These are phyloP conservation scores for Fraxinus sp. DNA, from an alignment of 305 asterid genomes.

Conservation along the genomic window DNA sequence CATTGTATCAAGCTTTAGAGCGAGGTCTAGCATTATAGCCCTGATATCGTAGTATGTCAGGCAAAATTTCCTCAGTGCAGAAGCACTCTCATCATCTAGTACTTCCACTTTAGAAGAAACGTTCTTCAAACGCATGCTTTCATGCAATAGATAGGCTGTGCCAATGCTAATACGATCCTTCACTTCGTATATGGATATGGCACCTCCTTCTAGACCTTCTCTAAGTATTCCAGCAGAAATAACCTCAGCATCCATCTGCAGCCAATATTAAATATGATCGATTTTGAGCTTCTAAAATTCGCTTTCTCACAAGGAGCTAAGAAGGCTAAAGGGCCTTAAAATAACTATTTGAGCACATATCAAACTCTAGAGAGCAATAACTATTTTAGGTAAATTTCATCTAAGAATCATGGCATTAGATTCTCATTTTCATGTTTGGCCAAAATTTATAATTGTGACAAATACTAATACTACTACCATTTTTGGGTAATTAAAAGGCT, in stretches of 20 bases:
- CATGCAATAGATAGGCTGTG: slow-evolving; percentile 80
- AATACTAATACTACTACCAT: not conserved
- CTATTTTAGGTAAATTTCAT: not conserved
- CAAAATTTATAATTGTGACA: not conserved
- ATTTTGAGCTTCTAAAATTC: not conserved
- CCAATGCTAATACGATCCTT: slow-evolving; percentile 57
- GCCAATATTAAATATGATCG: slow-evolving; percentile 14
- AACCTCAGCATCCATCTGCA: slow-evolving; percentile 94
- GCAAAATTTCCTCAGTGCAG: slow-evolving; percentile 75
- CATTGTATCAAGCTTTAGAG: slow-evolving; percentile 79
- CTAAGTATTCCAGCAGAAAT: slow-evolving; percentile 75
- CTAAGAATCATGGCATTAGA: not conserved
- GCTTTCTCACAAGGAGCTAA: not conserved
- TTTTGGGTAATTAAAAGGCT: not conserved
- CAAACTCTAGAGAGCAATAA: not conserved
- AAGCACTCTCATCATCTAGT: slow-evolving; percentile 65
- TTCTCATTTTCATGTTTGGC: not conserved
- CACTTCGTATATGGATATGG: slow-evolving; percentile 54
- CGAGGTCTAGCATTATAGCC: slow-evolving; percentile 79
- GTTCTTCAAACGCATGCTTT: slow-evolving; percentile 66
- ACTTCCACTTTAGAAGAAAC: slow-evolving; percentile 59
- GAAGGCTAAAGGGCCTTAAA: not conserved
- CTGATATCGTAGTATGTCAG: slow-evolving; percentile 80
- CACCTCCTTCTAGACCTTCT: slow-evolving; percentile 67
- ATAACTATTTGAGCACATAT: not conserved